Conservation (phyloP, 352 stramenopile genomes). For the Phytopythium kandeliae region DNA sequence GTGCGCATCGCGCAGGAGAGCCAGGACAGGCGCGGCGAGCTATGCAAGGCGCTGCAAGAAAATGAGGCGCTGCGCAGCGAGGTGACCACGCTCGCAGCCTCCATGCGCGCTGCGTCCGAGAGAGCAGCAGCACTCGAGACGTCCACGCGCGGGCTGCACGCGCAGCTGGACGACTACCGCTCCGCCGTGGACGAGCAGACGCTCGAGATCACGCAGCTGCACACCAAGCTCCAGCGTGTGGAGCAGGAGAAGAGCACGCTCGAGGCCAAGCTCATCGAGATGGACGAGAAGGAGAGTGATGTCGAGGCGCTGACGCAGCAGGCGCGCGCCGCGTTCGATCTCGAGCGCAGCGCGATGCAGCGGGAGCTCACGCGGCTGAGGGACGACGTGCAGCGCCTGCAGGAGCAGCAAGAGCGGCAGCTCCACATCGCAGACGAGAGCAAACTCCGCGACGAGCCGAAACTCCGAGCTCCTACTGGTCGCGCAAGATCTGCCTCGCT, state of each 20-base stretch:
- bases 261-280: constrained; percentile 67
- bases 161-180: constrained; percentile 44
- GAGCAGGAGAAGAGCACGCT: constrained; percentile 47
- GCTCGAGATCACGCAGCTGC: constrained; percentile 56
- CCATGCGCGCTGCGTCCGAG: constrained; percentile 31
- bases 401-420: constrained; percentile 29
- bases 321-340: constrained; percentile 39
- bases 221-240: constrained; percentile 41
- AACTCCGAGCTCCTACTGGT: neutral
- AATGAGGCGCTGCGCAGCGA: constrained; percentile 28
- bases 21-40: constrained; percentile 41
- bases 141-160: constrained; percentile 35
- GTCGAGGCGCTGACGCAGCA: constrained; percentile 45
- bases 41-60: neutral
- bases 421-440: constrained; percentile 10
- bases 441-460: neutral
- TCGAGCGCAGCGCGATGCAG: constrained; percentile 43
- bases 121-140: constrained; percentile 41
- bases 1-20: constrained; percentile 26
- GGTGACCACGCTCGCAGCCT: too few species aligned
- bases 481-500: constrained; percentile 1
- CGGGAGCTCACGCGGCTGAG: constrained; percentile 37
- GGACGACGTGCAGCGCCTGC: constrained; percentile 29
- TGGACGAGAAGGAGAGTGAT: constrained; percentile 60
- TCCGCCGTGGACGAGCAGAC: constrained; percentile 60